These are phyloP conservation scores for Colletotrichum nymphaeae DNA, from an alignment of 2,329 filamentous ascomycete species.

Conservation along the genomic window DNA sequence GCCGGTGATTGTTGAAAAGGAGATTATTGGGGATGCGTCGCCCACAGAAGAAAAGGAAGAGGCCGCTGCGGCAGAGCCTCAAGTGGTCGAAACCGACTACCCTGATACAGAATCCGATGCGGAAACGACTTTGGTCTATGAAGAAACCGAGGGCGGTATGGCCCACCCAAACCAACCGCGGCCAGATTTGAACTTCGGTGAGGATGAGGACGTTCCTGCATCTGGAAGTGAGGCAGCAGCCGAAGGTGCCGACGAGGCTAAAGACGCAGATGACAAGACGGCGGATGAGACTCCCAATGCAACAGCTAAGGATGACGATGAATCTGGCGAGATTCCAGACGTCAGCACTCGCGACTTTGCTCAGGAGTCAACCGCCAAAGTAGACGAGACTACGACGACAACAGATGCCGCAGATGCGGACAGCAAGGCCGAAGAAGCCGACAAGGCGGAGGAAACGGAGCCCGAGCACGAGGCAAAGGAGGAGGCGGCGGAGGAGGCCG, in stretches of 20 bases:
- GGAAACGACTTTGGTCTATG: neutral
- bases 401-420: constrained; percentile 36
- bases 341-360: constrained; percentile 39
- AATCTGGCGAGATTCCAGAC: constrained; percentile 10
- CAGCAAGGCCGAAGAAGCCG: constrained; percentile 35
- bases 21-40: constrained; percentile 39
- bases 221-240: neutral
- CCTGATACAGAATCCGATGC: neutral
- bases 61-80: constrained; percentile 35
- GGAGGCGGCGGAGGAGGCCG: constrained; percentile 11
- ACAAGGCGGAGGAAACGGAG: constrained; percentile 40
- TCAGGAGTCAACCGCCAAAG: constrained; percentile 39
- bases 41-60: constrained; percentile 41
- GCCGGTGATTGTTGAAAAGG: constrained; percentile 54
- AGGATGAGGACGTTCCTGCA: constrained; percentile 15
- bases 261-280: constrained; percentile 26
- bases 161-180: neutral
- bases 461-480: constrained; percentile 29
- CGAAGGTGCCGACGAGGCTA: neutral
- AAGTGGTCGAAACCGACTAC: constrained; percentile 16
- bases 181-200: constrained; percentile 28
- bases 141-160: constrained; percentile 10
- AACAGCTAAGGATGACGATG: constrained; percentile 38
- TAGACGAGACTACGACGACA: constrained; percentile 35
- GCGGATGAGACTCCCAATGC: constrained; percentile 34